These are phyloP conservation scores for Dictyophora rubrovolvata DNA, from an alignment of 768 basidiomycete genomes.

Conservation along the genomic window DNA sequence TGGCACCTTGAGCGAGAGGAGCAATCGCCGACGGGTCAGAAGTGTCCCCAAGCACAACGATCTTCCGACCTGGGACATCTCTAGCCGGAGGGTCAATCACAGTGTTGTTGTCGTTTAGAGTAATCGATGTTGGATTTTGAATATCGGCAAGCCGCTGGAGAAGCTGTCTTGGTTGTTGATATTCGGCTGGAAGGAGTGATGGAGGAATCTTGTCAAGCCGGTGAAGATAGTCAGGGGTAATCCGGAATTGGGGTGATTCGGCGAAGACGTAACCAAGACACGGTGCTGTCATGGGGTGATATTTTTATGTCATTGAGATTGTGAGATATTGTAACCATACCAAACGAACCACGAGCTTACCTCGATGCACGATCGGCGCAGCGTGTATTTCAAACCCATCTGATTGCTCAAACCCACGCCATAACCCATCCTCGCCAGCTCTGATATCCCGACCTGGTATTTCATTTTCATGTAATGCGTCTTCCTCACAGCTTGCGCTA, in stretches of 20 bases:
- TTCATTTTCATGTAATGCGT: slow-evolving; percentile 55
- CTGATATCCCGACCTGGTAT: slow-evolving; percentile 49
- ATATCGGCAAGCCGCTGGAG: slow-evolving; percentile 16
- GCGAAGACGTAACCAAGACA: slow-evolving; percentile 72
- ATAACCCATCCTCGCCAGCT: slow-evolving; percentile 45
- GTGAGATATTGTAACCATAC: no score
- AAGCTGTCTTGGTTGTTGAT: slow-evolving; percentile 17
- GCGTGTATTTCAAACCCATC: slow-evolving; percentile 51
- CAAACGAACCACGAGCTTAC: slow-evolving; percentile 25
- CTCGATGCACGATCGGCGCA: slow-evolving; percentile 67
- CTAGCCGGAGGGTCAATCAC: slow-evolving; percentile 19
- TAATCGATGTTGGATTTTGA: slow-evolving; percentile 12
- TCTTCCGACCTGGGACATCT: slow-evolving; percentile 43
- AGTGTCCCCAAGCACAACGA: slow-evolving; percentile 75
- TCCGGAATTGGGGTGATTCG: slow-evolving; percentile 31
- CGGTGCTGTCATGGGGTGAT: slow-evolving; percentile 38
- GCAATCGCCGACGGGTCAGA: slow-evolving; percentile 49
- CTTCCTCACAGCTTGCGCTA: slow-evolving; percentile 35
- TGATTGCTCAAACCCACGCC: slow-evolving; percentile 43
- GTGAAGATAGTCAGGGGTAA: slow-evolving; percentile 11
- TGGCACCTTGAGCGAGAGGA: slow-evolving; percentile 55
- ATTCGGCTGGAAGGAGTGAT: slow-evolving; percentile 19
- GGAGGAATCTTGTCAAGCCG: slow-evolving; percentile 12
- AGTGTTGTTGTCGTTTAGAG: slow-evolving; percentile 20
- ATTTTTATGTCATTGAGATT: background rate